phyloP scores from a whole-genome alignment of 1,284 basidiomycete genomes.

The Erythrobasidium hasegawianum region DNA sequence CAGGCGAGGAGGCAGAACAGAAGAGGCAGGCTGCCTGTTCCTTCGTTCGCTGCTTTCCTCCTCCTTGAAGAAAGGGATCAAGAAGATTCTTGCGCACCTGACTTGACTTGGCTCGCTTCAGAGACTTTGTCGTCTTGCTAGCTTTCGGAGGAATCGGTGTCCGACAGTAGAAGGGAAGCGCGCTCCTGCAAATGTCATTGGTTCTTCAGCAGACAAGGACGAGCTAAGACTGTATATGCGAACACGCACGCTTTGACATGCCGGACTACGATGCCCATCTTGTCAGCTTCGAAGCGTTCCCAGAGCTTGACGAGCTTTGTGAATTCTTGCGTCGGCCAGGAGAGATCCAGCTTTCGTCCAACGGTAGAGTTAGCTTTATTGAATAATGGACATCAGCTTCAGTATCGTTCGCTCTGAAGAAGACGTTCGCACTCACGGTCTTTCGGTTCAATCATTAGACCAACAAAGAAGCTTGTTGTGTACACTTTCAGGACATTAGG shows the following conservation, averaged over 20 bases:
- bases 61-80: neutral
- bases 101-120: constrained; percentile 28
- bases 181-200: neutral
- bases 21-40: neutral
- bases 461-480: constrained; percentile 95
- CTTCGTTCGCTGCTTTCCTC: neutral
- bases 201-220: neutral
- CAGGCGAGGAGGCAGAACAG: too few species aligned
- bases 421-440: constrained; percentile 61
- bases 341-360: constrained; percentile 73
- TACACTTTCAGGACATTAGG: constrained; percentile 74
- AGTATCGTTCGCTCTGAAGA: too few species aligned
- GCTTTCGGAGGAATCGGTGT: neutral
- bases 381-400: neutral
- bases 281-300: constrained; percentile 88
- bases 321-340: constrained; percentile 93
- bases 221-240: neutral
- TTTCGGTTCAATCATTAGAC: constrained; percentile 86
- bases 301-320: constrained; percentile 91
- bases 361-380: constrained; percentile 16
- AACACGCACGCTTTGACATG: constrained; percentile 78
- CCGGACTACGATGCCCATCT: constrained; percentile 91
- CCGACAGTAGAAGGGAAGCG: neutral
- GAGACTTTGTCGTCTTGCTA: constrained; percentile 16
- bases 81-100: constrained; percentile 9